Conservation (phyloP, 257 asterid genomes). For the Nicotiana noctiflora region DNA sequence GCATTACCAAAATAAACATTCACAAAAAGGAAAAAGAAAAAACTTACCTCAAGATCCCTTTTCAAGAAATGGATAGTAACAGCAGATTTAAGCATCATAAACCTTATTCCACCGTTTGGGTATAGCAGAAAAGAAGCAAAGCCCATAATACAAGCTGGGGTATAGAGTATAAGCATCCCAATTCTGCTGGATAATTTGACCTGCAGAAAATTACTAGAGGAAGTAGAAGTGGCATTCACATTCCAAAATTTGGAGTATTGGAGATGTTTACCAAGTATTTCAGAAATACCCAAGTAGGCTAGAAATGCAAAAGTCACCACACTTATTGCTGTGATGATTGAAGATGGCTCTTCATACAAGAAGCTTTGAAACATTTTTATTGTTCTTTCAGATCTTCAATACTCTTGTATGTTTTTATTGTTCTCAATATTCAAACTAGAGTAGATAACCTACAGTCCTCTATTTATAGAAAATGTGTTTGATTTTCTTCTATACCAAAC, state of each 20-base stretch:
- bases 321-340: slow-evolving; percentile 31
- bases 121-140: slow-evolving; percentile 36
- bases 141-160: slow-evolving; percentile 42
- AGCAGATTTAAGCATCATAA: slow-evolving; percentile 46
- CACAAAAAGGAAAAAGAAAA: background rate
- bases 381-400: too few species aligned
- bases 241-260: slow-evolving; percentile 52
- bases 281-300: slow-evolving; percentile 40
- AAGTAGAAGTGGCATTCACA: background rate
- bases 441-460: background rate
- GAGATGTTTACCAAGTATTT: slow-evolving; percentile 35
- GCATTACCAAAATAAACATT: too few species aligned
- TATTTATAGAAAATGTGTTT: background rate
- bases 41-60: slow-evolving; percentile 64
- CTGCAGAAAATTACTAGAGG: background rate
- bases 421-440: background rate
- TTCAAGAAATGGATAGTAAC: slow-evolving; percentile 58
- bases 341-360: slow-evolving; percentile 25
- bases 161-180: slow-evolving; percentile 44
- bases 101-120: slow-evolving; percentile 50
- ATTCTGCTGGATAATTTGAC: slow-evolving; percentile 22
- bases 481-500: background rate
- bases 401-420: too few species aligned
- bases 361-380: slow-evolving; percentile 1
- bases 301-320: slow-evolving; percentile 24